Evolutionary conservation across 2,329 filamentous ascomycete species (phyloP), one percentile per base, ranked within the genome.

Genomic region (Colletotrichum truncatum): DNA sequence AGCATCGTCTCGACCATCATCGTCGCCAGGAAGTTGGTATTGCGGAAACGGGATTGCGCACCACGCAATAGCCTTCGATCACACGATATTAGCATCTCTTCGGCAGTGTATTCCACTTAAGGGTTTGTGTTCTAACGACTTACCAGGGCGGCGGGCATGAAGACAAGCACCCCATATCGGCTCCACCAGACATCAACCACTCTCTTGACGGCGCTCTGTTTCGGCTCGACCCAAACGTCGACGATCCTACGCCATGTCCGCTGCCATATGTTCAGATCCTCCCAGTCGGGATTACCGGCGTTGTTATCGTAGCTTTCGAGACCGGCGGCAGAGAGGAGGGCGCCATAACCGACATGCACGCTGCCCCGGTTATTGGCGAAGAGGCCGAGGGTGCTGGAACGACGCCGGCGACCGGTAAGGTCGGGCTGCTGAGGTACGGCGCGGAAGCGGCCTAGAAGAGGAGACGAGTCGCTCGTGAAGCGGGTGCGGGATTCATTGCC

Each of bases 31-130:
- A 16, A 90, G 74, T 2, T 84, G 80, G 71, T 90, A 90, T 70
- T 89, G 85, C 18, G 89, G 89, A 67, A 91, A 88, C 0, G 89
- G 89, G 48, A 91, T 71, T 4, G 89, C 85, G 71, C 88, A 90
- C 89, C 89, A 91, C 11, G 81, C 81, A 53, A 91, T 84, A 30
- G 87, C 86, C 87, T 89, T 18, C 66, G 0, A 18, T 45, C 26
- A 11, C 7, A 12, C 26, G n/a, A 14, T 39, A 61, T 56, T 28
- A 61, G 58, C 30, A 11, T 48, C 36, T 54, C 69, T 43, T 54
- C 70, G 32, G 70, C 69, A n/a, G n/a, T n/a, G n/a, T 55, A 26
- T 39, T 53, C n/a, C 41, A 30, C n/a, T n/a, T 45, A n/a, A 39
- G 41, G 6, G 5, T 10, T 5, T 10, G 34, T 28, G 26, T 8